Evolutionary conservation across 2,329 filamentous ascomycete species (phyloP).

Genomic region (Scedosporium dehoogii): DNA sequence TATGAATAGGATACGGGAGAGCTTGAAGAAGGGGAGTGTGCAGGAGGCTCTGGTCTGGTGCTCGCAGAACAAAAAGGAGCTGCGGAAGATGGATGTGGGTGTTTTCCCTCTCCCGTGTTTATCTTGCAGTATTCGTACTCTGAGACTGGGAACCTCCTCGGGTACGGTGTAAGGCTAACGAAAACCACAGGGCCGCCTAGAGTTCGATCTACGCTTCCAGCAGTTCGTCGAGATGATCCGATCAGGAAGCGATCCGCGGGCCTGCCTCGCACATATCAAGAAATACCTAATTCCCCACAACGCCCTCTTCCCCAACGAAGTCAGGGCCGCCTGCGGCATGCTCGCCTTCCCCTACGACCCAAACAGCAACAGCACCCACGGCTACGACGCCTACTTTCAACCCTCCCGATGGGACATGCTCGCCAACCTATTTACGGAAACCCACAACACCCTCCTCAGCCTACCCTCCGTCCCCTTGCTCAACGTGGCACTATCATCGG

Average conservation of each 20-base stretch:
- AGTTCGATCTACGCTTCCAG: conserved; percentile 87
- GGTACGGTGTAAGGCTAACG: not conserved
- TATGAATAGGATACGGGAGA: conserved; percentile 68
- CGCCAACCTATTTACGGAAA: conserved; percentile 69
- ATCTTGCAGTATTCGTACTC: no score
- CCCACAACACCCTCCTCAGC: conserved; percentile 77
- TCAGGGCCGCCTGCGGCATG: conserved; percentile 66
- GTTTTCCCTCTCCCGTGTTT: not conserved
- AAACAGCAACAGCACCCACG: conserved; percentile 24
- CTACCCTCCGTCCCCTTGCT: conserved; percentile 76
- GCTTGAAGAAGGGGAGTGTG: conserved; percentile 60
- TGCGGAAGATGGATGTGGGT: conserved; percentile 75
- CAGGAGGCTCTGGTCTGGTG: conserved; percentile 83
- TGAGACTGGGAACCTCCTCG: no score
- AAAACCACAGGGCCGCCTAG: conserved; percentile 58
- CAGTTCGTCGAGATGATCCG: conserved; percentile 90
- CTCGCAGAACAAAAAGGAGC: conserved; percentile 80
- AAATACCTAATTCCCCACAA: conserved; percentile 68
- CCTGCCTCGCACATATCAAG: conserved; percentile 74
- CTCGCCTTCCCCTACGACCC: conserved; percentile 62
- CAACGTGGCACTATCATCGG: conserved; percentile 82
- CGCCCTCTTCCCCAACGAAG: conserved; percentile 57
- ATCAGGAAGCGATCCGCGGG: conserved; percentile 49
- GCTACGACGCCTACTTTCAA: conserved; percentile 24
- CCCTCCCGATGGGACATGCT: conserved; percentile 64